Evolutionary conservation across 768 basidiomycete species (phyloP).

Genomic region (Tephrocybe sp.): DNA sequence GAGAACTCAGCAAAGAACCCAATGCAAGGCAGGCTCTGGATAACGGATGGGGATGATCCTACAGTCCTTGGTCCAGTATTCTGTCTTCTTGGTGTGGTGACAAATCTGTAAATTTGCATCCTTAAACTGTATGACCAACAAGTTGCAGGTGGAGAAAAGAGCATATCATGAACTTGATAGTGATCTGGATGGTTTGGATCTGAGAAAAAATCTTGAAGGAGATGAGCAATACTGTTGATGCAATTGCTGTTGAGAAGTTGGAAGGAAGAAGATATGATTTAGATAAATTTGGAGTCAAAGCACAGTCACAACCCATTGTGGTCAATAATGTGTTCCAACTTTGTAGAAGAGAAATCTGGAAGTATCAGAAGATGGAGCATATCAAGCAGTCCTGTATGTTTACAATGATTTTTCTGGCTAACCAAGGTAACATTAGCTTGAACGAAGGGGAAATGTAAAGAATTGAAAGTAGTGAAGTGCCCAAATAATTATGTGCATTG

Average conservation of each 20-base stretch:
- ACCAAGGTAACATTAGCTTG: too few species aligned
- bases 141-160: conserved; percentile 19
- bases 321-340: background rate
- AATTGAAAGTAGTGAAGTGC: too few species aligned
- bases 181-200: background rate
- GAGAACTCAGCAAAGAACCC: conserved; percentile 28
- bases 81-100: conserved; percentile 4
- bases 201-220: conserved; percentile 10
- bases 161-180: conserved; percentile 7
- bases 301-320: background rate
- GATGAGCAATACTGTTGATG: conserved; percentile 23
- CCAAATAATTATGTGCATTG: too few species aligned
- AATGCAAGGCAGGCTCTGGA: conserved; percentile 22
- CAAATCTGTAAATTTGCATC: conserved; percentile 21
- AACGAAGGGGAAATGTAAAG: too few species aligned
- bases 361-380: background rate
- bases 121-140: conserved; percentile 17
- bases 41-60: conserved; percentile 41
- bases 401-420: background rate
- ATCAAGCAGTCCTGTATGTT: background rate
- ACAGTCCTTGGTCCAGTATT: conserved; percentile 28
- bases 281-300: conserved; percentile 8
- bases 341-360: background rate
- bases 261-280: background rate
- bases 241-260: conserved; percentile 23